Percentiles rank a stretch among this genome's conserved stretches.
phyloP scores from a whole-genome alignment of 2,329 filamentous ascomycete species.

The Aspergillus puulaauensis region DNA sequence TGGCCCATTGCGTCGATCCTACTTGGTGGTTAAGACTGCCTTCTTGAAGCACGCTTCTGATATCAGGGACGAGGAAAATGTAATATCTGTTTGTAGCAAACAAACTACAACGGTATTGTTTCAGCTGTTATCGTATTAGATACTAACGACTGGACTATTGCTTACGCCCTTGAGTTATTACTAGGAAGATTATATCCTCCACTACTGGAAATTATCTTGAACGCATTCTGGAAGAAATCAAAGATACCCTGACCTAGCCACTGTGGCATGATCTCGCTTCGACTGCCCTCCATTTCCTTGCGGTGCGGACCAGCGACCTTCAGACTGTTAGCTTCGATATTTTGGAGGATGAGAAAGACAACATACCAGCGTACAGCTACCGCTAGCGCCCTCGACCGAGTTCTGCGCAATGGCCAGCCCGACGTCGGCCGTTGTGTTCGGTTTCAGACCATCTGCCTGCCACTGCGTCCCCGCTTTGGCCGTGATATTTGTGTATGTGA shows the following conservation, averaged over 20 bases:
- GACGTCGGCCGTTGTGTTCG: constrained; percentile 45
- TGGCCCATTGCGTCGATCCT: not conserved
- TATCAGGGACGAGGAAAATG: too few relatives aligned
- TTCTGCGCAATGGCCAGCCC: constrained; percentile 43
- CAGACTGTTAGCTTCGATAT: not conserved
- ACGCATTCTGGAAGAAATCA: constrained; percentile 1
- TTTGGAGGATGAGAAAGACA: not conserved
- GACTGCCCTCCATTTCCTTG: constrained; percentile 1
- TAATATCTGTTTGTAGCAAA: too few relatives aligned
- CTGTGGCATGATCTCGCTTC: not conserved
- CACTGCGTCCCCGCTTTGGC: constrained; percentile 39
- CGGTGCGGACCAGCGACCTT: not conserved
- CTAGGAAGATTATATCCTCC: constrained; percentile 1
- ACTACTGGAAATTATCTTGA: not conserved
- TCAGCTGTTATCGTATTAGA: too few relatives aligned
- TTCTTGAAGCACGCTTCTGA: too few relatives aligned
- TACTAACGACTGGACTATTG: not conserved
- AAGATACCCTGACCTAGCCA: not conserved
- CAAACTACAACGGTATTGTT: too few relatives aligned
- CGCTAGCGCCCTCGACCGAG: constrained; percentile 33
- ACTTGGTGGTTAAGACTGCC: too few relatives aligned
- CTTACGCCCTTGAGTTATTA: not conserved
- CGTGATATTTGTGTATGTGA: constrained; percentile 48
- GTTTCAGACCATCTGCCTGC: constrained; percentile 39
- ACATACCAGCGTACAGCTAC: constrained; percentile 26